These are phyloP conservation scores for Tuber melanosporum DNA, from an alignment of 495 filamentous ascomycete genomes.

Conservation along the genomic window DNA sequence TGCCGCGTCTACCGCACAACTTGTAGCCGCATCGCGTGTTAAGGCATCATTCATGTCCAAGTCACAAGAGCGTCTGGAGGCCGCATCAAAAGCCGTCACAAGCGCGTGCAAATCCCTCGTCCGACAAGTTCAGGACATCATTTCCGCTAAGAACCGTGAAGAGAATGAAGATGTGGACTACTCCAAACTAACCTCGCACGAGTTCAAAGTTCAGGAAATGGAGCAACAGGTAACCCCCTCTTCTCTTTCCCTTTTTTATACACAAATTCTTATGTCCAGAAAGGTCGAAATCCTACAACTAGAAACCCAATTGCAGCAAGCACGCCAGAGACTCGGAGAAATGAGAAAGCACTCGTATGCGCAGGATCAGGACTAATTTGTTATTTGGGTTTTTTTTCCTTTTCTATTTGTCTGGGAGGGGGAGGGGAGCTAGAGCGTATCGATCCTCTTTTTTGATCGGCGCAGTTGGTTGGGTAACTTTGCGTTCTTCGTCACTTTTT, in stretches of 20 bases:
- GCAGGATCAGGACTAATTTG: slow-evolving; percentile 54
- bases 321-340: slow-evolving; percentile 79
- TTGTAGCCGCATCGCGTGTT: slow-evolving; percentile 89
- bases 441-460: background rate
- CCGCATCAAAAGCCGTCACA: slow-evolving; percentile 87
- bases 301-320: slow-evolving; percentile 76
- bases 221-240: slow-evolving; percentile 79
- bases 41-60: slow-evolving; percentile 98
- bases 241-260: slow-evolving; percentile 8
- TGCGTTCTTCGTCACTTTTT: background rate
- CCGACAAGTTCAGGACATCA: slow-evolving; percentile 88
- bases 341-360: slow-evolving; percentile 99
- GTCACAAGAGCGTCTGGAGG: slow-evolving; percentile 84
- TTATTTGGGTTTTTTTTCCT: background rate
- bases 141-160: slow-evolving; percentile 71
- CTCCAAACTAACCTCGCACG: slow-evolving; percentile 73
- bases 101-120: slow-evolving; percentile 80
- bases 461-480: background rate
- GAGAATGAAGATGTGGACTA: slow-evolving; percentile 83
- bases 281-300: slow-evolving; percentile 96
- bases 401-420: background rate
- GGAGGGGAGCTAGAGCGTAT: background rate
- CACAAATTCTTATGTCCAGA: slow-evolving; percentile 10
- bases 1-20: slow-evolving; percentile 87
- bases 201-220: slow-evolving; percentile 99